phyloP scores from a whole-genome alignment of 2,329 filamentous ascomycete genomes.

The Colletotrichum abscissum region DNA sequence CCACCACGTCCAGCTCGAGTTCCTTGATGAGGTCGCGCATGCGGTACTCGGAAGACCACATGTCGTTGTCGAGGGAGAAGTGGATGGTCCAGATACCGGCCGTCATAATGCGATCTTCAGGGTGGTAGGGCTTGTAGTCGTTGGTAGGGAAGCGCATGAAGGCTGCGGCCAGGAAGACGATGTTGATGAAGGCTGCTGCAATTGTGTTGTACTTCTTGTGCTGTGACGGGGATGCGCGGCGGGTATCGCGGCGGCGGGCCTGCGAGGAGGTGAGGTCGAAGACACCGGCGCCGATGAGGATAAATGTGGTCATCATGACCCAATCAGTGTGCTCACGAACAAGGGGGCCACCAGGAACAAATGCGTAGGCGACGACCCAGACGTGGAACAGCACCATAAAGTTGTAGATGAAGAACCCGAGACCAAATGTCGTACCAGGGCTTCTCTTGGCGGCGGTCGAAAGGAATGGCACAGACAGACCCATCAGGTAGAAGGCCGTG shows the following conservation, averaged over 20 bases:
- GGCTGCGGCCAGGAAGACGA: conserved; percentile 82
- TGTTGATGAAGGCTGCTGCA: conserved; percentile 79
- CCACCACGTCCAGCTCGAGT: conserved; percentile 95
- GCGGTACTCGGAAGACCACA: conserved; percentile 97
- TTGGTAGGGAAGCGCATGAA: conserved; percentile 94
- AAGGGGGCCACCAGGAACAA: conserved; percentile 92
- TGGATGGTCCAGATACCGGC: conserved; percentile 99
- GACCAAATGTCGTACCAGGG: conserved; percentile 84
- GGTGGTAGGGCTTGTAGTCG: conserved; percentile 91
- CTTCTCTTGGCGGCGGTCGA: conserved; percentile 79
- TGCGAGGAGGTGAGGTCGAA: conserved; percentile 74
- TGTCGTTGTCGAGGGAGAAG: conserved; percentile 97
- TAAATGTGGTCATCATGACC: conserved; percentile 90
- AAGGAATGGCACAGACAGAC: conserved; percentile 80
- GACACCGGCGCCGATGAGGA: conserved; percentile 85
- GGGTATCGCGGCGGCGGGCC: conserved; percentile 51
- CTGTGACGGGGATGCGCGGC: conserved; percentile 49
- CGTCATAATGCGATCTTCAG: conserved; percentile 86
- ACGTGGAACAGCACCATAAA: conserved; percentile 96
- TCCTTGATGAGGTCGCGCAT: conserved; percentile 93
- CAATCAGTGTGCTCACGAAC: conserved; percentile 96
- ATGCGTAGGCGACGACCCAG: conserved; percentile 98
- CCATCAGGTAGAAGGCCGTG: conserved; percentile 84
- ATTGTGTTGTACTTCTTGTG: conserved; percentile 64
- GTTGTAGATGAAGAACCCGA: conserved; percentile 93